phyloP scores from a whole-genome alignment of 305 asterid species.

The Solanum chacoense region DNA sequence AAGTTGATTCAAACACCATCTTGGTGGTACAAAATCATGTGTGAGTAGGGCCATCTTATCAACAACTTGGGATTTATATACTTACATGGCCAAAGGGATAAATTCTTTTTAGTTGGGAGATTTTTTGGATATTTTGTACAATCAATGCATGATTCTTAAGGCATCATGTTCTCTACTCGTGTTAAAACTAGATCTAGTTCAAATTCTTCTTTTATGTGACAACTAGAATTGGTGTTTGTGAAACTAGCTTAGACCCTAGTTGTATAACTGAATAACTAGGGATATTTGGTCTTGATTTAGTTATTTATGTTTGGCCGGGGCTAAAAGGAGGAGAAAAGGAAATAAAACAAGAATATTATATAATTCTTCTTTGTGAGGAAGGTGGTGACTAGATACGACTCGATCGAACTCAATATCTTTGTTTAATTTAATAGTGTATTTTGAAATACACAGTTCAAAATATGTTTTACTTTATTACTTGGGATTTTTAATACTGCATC shows the following conservation, averaged over 20 bases:
- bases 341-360: not conserved
- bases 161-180: constrained; percentile 1
- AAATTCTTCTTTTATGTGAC: not conserved
- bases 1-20: not conserved
- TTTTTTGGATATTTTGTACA: not conserved
- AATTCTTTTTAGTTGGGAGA: not conserved
- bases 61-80: not conserved
- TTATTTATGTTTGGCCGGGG: not conserved
- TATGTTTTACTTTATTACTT: not conserved
- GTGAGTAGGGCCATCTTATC: constrained; percentile 9
- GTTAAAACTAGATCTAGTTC: not conserved
- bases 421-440: not conserved
- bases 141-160: not conserved
- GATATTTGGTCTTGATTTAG: not conserved
- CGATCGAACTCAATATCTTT: not conserved
- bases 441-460: not conserved
- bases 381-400: not conserved
- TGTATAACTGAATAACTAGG: not conserved
- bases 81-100: not conserved
- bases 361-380: not conserved
- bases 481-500: not conserved
- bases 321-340: not conserved
- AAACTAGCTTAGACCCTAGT: not conserved
- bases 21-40: not conserved
- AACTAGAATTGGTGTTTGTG: not conserved